phyloP scores from a whole-genome alignment of 2,329 filamentous ascomycete species.

The Myriosclerotinia duriaeana region DNA sequence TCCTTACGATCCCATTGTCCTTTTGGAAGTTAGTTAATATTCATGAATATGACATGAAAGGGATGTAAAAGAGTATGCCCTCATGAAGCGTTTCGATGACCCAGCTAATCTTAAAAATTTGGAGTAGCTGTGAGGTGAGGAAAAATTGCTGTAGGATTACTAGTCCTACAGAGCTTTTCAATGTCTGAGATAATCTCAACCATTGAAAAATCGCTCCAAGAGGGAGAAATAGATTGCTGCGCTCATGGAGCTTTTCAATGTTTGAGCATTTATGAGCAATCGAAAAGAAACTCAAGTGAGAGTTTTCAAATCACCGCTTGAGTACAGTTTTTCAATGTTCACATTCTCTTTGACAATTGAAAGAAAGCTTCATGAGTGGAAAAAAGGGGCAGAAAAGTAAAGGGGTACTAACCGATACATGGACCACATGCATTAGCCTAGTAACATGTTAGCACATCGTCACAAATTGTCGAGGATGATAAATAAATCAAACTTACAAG shows the following conservation, averaged over 20 bases:
- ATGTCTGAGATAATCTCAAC: background rate
- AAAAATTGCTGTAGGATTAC: background rate
- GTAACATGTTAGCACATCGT: background rate
- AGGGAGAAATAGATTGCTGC: too few relatives aligned
- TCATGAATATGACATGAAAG: background rate
- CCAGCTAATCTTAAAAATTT: too few relatives aligned
- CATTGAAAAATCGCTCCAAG: background rate
- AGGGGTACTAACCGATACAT: conserved; percentile 63
- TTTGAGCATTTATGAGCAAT: too few relatives aligned
- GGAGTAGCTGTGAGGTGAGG: background rate
- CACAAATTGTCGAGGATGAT: background rate
- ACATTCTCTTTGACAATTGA: background rate
- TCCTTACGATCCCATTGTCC: conserved; percentile 94
- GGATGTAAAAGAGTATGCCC: background rate
- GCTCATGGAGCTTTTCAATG: too few relatives aligned
- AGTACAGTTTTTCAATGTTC: background rate
- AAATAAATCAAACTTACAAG: conserved; percentile 45
- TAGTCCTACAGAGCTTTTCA: background rate
- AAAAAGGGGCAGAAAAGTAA: background rate
- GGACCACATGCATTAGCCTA: conserved; percentile 86
- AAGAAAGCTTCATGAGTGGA: background rate
- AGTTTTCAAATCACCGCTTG: background rate
- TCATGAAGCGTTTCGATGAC: background rate
- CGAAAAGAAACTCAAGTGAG: background rate
- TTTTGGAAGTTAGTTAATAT: conserved; percentile 47